These are phyloP conservation scores for Cucurbitaria berberidis DNA, from an alignment of 2,329 filamentous ascomycete genomes.

Conservation along the genomic window DNA sequence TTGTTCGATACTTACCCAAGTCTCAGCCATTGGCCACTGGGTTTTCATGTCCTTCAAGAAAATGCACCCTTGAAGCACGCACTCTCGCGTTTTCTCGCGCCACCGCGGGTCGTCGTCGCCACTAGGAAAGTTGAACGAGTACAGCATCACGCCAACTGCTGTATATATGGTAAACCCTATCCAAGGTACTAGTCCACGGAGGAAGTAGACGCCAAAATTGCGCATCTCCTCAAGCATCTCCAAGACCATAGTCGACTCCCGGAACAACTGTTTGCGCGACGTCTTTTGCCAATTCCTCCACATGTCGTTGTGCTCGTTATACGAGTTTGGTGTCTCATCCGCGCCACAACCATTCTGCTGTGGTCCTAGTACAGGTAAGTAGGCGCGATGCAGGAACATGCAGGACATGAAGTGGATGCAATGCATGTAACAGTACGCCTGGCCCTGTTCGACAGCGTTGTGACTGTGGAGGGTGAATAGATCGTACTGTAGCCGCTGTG, in stretches of 20 bases:
- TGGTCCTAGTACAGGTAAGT: conserved; percentile 48
- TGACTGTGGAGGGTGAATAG: conserved; percentile 49
- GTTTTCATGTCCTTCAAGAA: conserved; percentile 51
- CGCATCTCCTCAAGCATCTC: conserved; percentile 52
- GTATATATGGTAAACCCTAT: conserved; percentile 53
- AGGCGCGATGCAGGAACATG: conserved; percentile 51
- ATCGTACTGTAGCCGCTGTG: conserved; percentile 46
- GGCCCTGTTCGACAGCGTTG: conserved; percentile 51
- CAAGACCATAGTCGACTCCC: conserved; percentile 45
- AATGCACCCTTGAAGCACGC: conserved; percentile 45
- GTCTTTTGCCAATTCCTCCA: conserved; percentile 49
- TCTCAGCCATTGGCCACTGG: conserved; percentile 51
- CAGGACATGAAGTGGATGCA: conserved; percentile 51
- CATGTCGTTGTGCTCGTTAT: conserved; percentile 39
- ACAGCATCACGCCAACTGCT: conserved; percentile 50
- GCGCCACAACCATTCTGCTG: conserved; percentile 31
- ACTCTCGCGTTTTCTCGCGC: conserved; percentile 39
- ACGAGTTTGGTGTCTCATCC: conserved; percentile 43
- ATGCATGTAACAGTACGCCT: conserved; percentile 52
- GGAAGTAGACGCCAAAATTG: conserved; percentile 49
- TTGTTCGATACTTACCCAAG: conserved; percentile 38
- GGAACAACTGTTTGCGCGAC: conserved; percentile 46
- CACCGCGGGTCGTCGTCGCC: conserved; percentile 44
- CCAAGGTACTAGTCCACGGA: conserved; percentile 50
- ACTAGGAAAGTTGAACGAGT: conserved; percentile 48